phyloP scores from a whole-genome alignment of 1,284 basidiomycete species.

The Tetrapyrgos nigripes region DNA sequence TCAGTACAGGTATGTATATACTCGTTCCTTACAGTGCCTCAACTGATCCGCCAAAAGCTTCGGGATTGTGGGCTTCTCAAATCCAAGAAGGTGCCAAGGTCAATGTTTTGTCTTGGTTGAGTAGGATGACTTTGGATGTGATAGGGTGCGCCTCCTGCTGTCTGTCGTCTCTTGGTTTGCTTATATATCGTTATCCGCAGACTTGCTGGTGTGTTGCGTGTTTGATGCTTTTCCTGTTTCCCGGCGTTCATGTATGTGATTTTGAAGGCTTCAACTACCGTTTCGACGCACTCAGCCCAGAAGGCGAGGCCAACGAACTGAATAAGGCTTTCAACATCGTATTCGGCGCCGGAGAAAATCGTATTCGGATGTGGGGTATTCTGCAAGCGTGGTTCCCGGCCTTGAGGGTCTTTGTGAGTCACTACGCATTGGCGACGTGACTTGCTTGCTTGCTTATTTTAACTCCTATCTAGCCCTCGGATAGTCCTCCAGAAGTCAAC shows the following conservation, averaged over 20 bases:
- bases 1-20: conserved; percentile 11
- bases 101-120: conserved; percentile 63
- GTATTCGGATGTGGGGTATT: conserved; percentile 34
- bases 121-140: conserved; percentile 66
- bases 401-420: conserved; percentile 49
- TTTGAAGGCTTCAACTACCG: conserved; percentile 67
- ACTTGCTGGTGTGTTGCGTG: conserved; percentile 52
- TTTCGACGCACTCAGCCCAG: conserved; percentile 56
- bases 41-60: conserved; percentile 39
- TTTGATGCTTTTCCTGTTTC: background rate
- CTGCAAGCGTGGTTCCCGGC: conserved; percentile 45
- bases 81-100: conserved; percentile 38
- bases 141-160: too few relatives aligned
- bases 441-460: background rate
- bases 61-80: conserved; percentile 50
- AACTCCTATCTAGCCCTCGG: conserved; percentile 26
- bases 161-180: too few relatives aligned
- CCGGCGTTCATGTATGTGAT: background rate
- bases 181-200: too few relatives aligned
- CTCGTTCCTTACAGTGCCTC: background rate
- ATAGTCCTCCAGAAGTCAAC: conserved; percentile 32
- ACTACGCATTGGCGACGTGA: background rate
- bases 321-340: conserved; percentile 52
- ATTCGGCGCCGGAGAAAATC: conserved; percentile 35
- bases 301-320: conserved; percentile 49